Evolutionary conservation across 179 eudicot species (phyloP), one percentile per base, ranked within the genome.

Genomic region (Beta macrorhiza): DNA sequence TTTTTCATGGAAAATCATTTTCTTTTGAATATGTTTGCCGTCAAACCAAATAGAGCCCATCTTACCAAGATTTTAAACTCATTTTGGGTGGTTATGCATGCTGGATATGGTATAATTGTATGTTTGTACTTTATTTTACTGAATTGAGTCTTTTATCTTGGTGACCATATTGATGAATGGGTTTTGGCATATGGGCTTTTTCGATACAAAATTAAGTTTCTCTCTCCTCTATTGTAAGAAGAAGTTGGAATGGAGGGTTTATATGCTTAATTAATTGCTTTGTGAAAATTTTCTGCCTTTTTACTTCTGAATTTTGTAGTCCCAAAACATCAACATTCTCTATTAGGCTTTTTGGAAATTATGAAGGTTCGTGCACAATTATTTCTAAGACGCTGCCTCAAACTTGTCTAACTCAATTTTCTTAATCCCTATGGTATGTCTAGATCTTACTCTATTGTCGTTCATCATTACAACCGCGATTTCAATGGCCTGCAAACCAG

Each of bases 361-460:
- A 63, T 32, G 67, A 63, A 25, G 37, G 32, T 20, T 63, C 10
- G 8, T 4, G 67, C 37, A 20, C 42, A 20, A 22, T 15, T 4
- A 68, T 42, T 72, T 72, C 5, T 49, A 17, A n/a, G 58, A 47
- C 10, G 14, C 2, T 0, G 19, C 10, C 37, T 42, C 37, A 7
- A 72, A 20, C 59, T 72, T 20, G 19, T 72, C 59, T 25, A 52
- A 73, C 76, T 73, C 4, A 20, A 5, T 2, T 71, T 20, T 12
- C 13, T 5, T 22, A 73, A 45, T 29, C 11, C 49, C n/a, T 67
- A 15, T 77, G 37, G 51, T 56, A 55, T 78, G 69, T 81, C 53
- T 88, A 93, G 98, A 87, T 95, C 80, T 85, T 95, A 59, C 73
- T 95, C 51, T 95, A 95, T 87, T 95, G 99, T 84, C 89, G 99